Percentiles rank a stretch among this genome's conserved stretches.
These are phyloP conservation scores for Acer negundo DNA, from an alignment of 345 rosid species.

Conservation along the genomic window DNA sequence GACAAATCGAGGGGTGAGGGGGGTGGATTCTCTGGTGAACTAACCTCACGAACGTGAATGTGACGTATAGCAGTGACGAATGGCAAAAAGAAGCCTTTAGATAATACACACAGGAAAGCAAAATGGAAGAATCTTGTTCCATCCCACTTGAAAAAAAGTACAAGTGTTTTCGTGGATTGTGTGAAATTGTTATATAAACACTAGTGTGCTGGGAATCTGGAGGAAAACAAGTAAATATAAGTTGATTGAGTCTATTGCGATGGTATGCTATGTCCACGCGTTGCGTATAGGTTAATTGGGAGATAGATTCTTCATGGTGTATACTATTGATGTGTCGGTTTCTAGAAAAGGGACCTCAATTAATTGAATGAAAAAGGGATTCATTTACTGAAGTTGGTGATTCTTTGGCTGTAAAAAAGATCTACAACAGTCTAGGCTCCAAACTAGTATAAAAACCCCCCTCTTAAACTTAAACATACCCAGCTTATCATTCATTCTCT, in stretches of 20 bases:
- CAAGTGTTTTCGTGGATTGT: neutral
- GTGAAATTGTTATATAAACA: neutral
- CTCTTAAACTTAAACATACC: conserved; percentile 7
- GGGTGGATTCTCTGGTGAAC: conserved; percentile 16
- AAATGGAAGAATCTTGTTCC: conserved; percentile 19
- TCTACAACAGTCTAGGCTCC: neutral
- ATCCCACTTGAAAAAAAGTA: conserved; percentile 14
- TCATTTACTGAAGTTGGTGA: neutral
- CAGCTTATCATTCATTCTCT: conserved; percentile 3
- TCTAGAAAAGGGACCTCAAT: neutral
- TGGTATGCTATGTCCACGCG: neutral
- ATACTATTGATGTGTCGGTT: neutral
- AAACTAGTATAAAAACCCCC: neutral
- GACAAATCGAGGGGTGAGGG: neutral
- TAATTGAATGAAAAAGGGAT: conserved; percentile 28
- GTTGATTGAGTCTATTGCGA: neutral
- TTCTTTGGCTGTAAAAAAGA: conserved; percentile 5
- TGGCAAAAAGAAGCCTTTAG: neutral
- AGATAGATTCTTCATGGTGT: conserved; percentile 19
- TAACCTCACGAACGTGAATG: conserved; percentile 11
- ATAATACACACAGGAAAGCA: neutral
- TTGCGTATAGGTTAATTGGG: conserved; percentile 9
- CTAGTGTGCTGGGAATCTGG: conserved; percentile 11
- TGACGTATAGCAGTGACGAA: conserved; percentile 21
- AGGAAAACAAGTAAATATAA: neutral